Evolutionary conservation across 2,329 filamentous ascomycete genomes (phyloP).

Genomic region (Neofusicoccum ribis): DNA sequence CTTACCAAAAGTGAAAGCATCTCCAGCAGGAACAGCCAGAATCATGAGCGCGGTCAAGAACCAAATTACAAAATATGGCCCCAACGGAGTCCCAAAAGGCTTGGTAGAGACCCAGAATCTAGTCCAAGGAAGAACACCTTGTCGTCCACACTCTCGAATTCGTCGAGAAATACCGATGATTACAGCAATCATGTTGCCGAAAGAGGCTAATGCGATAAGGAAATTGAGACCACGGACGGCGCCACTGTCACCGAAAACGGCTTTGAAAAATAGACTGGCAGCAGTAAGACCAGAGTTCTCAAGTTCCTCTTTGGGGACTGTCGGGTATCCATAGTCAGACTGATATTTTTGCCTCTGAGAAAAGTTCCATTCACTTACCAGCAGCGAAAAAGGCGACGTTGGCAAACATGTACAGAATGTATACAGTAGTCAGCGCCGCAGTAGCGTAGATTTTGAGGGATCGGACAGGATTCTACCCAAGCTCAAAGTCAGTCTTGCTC

Average conservation of each 20-base stretch:
- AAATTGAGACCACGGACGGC: slow-evolving; percentile 56
- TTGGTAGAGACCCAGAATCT: slow-evolving; percentile 63
- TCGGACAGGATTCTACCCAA: slow-evolving; percentile 59
- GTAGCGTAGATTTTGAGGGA: slow-evolving; percentile 65
- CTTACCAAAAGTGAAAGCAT: slow-evolving; percentile 64
- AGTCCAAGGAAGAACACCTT: slow-evolving; percentile 63
- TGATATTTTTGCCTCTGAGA: background rate
- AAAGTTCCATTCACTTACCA: slow-evolving; percentile 43
- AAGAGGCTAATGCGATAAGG: slow-evolving; percentile 66
- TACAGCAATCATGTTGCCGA: slow-evolving; percentile 72
- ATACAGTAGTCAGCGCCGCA: slow-evolving; percentile 61
- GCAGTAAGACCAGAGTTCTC: slow-evolving; percentile 66
- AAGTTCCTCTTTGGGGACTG: slow-evolving; percentile 64
- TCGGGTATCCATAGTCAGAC: background rate
- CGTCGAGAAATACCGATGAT: slow-evolving; percentile 65
- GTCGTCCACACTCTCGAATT: slow-evolving; percentile 62
- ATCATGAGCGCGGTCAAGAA: slow-evolving; percentile 61
- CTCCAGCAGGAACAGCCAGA: slow-evolving; percentile 59
- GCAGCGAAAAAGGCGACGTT: slow-evolving; percentile 66
- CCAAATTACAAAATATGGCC: slow-evolving; percentile 61
- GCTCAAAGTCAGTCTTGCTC: background rate
- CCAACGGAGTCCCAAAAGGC: slow-evolving; percentile 64
- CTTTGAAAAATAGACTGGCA: slow-evolving; percentile 66
- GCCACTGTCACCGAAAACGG: slow-evolving; percentile 61
- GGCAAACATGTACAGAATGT: slow-evolving; percentile 64